Base-by-base conservation (phyloP, 345 rosid species). In the Salix exigua region DNA sequence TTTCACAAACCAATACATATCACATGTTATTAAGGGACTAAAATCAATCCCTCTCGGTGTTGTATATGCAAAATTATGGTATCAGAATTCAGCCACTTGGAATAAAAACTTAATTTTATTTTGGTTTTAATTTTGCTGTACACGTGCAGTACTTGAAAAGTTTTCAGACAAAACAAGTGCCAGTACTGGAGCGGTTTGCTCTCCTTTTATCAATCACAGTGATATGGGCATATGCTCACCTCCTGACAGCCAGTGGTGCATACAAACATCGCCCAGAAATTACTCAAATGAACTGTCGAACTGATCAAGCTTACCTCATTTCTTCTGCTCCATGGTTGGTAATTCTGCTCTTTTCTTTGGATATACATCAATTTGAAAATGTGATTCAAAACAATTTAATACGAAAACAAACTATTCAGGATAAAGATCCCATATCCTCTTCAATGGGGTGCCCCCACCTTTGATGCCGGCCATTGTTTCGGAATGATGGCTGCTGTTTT, bases 391-490 rank as follows among this genome's bases (percentile, higher is more conserved):
- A 51, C 11, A 51, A 51, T 51, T 17, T 51, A 19, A 51, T 51
- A 51, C 2, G 58, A 19, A n/a, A 51, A 51, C 58, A 19, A 51
- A 51, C 58, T 51, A 51, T 51, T 19, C 82, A 96, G 99, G 99
- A 89, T 96, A 84, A 93, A 91, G 83, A 88, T 94, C 55, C 99
- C 98, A 37, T 96, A 93, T 84, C 99, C 99, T 86, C 98, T 94
- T 51, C 95, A 96, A 69, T 96, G 99, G 99, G 99, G 99, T 71
- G 99, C 99, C 53, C 99, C 98, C 68, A 94, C 92, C 68, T 96
- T 96, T 79, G 92, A 96, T 89, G 99, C 95, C 67, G 97, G 97
- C 46, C 99, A 94, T 87, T 91, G 97, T 73, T 93, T 94, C 30
- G 99, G 94, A 70, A 96, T 94, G 99, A 92, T 96, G 95, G 98